A percentile compares a stretch with the other conserved stretches of the same genome.
phyloP scores from a whole-genome alignment of 2,329 filamentous ascomycete genomes.

The Penicillium paneum region DNA sequence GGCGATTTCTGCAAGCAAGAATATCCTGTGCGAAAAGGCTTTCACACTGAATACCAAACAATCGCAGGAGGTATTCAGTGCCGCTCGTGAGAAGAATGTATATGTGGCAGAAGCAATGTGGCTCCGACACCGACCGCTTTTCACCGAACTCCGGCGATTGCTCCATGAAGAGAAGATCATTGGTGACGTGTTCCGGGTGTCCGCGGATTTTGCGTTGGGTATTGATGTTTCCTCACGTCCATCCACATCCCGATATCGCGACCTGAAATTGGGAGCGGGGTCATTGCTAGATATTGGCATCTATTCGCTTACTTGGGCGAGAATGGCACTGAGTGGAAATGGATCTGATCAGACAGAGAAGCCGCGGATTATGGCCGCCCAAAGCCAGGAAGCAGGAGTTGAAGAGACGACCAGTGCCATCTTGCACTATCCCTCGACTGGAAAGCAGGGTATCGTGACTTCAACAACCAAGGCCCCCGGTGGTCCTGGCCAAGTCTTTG shows the following conservation, averaged over 20 bases:
- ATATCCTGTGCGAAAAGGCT: constrained; percentile 32
- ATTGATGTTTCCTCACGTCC: background rate
- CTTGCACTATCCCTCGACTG: background rate
- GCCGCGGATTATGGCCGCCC: background rate
- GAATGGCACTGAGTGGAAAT: background rate
- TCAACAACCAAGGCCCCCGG: background rate
- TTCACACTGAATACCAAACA: constrained; percentile 34
- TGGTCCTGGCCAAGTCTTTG: background rate
- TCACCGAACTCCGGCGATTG: constrained; percentile 1
- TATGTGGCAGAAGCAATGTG: constrained; percentile 51
- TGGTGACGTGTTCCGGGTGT: constrained; percentile 6
- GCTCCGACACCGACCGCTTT: constrained; percentile 11
- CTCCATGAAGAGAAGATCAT: constrained; percentile 10
- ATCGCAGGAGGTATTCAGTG: constrained; percentile 45
- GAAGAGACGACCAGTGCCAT: background rate
- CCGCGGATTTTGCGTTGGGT: background rate
- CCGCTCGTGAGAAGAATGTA: constrained; percentile 36
- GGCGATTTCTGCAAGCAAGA: constrained; percentile 28
- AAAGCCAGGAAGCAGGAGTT: background rate
- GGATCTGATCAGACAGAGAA: background rate
- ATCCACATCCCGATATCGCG: background rate
- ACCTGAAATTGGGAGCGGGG: background rate
- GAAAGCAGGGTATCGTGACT: background rate
- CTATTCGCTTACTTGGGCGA: background rate
- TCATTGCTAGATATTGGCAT: background rate